Conservation (phyloP, 2,329 filamentous ascomycete genomes). For the Exophiala calicioides region DNA sequence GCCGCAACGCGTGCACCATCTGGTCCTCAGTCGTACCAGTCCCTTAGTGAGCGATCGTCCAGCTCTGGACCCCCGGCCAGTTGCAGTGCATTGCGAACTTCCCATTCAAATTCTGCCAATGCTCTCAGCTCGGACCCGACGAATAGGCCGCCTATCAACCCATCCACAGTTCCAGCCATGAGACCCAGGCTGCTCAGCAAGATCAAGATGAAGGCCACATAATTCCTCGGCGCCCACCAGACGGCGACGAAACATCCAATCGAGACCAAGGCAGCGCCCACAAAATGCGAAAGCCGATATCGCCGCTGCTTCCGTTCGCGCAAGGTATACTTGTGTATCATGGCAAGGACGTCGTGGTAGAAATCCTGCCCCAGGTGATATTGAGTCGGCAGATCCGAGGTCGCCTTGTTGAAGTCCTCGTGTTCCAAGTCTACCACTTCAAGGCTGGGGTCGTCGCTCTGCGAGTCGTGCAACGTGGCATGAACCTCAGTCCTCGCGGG, state of each 20-base stretch:
- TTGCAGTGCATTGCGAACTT: conserved; percentile 60
- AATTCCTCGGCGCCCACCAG: conserved; percentile 80
- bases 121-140: conserved; percentile 79
- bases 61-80: conserved; percentile 27
- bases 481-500: conserved; percentile 14
- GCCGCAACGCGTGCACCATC: not conserved
- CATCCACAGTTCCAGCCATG: conserved; percentile 75
- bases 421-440: conserved; percentile 24
- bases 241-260: conserved; percentile 76
- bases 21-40: conserved; percentile 30
- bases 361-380: conserved; percentile 49
- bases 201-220: conserved; percentile 76
- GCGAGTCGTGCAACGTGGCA: conserved; percentile 14
- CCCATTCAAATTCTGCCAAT: conserved; percentile 90
- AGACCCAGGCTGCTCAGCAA: conserved; percentile 77
- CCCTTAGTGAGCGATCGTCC: conserved; percentile 27
- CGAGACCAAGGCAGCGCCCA: conserved; percentile 64
- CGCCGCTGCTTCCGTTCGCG: conserved; percentile 73
- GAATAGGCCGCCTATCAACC: conserved; percentile 83
- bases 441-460: conserved; percentile 7
- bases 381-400: conserved; percentile 27
- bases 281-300: conserved; percentile 74
- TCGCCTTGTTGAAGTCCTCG: conserved; percentile 23
- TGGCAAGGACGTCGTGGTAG: conserved; percentile 72
- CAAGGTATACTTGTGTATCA: conserved; percentile 66